Conservation (phyloP, 1,284 basidiomycete genomes). For the Chondrostereum purpureum region DNA sequence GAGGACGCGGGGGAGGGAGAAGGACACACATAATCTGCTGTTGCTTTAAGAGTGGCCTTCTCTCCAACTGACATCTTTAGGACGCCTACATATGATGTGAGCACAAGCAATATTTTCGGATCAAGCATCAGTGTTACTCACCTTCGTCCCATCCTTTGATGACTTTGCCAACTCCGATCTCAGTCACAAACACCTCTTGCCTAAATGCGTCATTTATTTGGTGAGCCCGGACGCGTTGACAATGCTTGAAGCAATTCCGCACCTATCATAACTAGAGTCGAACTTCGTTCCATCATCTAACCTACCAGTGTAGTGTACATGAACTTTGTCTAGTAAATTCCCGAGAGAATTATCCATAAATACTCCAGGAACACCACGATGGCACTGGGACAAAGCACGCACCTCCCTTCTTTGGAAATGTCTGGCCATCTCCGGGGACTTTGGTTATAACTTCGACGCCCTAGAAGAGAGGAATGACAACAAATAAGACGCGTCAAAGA, state of each 20-base stretch:
- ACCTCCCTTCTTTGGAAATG: constrained; percentile 47
- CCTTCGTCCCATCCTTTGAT: constrained; percentile 77
- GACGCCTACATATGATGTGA: no score
- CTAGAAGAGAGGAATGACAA: constrained; percentile 23
- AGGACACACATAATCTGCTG: constrained; percentile 40
- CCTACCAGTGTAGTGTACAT: constrained; percentile 25
- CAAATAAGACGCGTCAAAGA: neutral
- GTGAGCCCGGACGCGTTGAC: constrained; percentile 5
- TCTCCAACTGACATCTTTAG: constrained; percentile 57
- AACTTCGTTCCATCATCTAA: constrained; percentile 21
- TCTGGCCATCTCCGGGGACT: constrained; percentile 36
- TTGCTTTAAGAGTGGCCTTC: constrained; percentile 51
- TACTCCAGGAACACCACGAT: no score
- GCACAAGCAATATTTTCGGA: constrained; percentile 9
- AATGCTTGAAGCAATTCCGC: constrained; percentile 4
- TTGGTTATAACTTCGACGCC: constrained; percentile 41
- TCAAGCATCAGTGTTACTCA: constrained; percentile 22
- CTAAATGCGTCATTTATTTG: constrained; percentile 22
- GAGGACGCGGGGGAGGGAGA: constrained; percentile 7
- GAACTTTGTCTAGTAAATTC: constrained; percentile 46
- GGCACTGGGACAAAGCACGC: no score
- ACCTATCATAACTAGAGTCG: constrained; percentile 18
- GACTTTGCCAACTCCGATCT: constrained; percentile 58
- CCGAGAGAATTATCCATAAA: constrained; percentile 9
- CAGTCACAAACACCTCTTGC: constrained; percentile 45